A percentile compares a stretch with the other conserved stretches of the same genome.
phyloP scores from a whole-genome alignment of 768 basidiomycete species.

The Termitomyces sp. region DNA sequence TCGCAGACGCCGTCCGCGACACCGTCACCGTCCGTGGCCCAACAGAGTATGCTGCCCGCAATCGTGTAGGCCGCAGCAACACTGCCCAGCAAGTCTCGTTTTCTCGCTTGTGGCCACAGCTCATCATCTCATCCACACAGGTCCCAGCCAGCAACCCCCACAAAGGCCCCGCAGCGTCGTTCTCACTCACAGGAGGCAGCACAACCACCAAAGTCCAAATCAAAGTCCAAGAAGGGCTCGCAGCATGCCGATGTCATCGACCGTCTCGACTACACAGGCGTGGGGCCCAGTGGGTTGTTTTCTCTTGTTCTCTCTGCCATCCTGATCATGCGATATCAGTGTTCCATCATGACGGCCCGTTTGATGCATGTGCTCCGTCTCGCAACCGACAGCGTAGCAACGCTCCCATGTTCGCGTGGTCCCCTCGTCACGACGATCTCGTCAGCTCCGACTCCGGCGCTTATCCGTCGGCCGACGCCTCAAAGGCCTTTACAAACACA shows the following conservation, averaged over 20 bases:
- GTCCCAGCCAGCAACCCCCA: constrained; percentile 14
- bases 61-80: constrained; percentile 56
- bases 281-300: constrained; percentile 69
- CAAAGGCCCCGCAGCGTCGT: constrained; percentile 35
- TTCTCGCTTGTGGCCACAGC: constrained; percentile 6
- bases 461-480: constrained; percentile 51
- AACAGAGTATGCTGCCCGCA: constrained; percentile 35
- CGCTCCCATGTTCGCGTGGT: constrained; percentile 85
- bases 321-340: constrained; percentile 37
- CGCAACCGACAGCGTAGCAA: constrained; percentile 77
- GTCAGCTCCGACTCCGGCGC: constrained; percentile 38
- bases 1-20: constrained; percentile 65
- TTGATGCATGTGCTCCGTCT: constrained; percentile 88
- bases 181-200: constrained; percentile 47
- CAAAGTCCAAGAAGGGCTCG: constrained; percentile 66
- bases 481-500: constrained; percentile 40
- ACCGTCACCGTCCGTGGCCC: constrained; percentile 54
- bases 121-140: constrained; percentile 13
- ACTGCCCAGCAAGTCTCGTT: constrained; percentile 44
- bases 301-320: constrained; percentile 5
- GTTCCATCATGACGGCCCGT: constrained; percentile 92
- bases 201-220: constrained; percentile 29
- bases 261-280: constrained; percentile 81
- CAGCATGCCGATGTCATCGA: constrained; percentile 88
- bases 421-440: constrained; percentile 33